Base-by-base conservation (phyloP, 257 asterid genomes). In the Solanum medicagineum region DNA sequence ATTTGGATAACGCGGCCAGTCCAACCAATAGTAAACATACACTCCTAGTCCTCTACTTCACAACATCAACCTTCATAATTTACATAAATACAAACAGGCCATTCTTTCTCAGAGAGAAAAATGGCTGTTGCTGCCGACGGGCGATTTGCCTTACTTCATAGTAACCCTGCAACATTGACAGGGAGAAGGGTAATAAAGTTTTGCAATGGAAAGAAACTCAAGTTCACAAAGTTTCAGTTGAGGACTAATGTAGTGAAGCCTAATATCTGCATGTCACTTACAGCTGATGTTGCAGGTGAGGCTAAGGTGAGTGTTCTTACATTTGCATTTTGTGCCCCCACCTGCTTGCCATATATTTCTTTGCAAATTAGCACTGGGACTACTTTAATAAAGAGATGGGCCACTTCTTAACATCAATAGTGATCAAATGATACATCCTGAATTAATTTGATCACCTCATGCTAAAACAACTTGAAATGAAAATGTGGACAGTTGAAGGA, bases 261-360 rank as follows among this genome's bases (percentile, higher is more conserved):
- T 32, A 87, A 77, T 57, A 87, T 94, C 80, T 85, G 88, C 90
- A 96, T 91, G 93, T 85, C 97, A 83, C 87, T 94, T 59, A 89
- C 93, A 83, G 86, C 95, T 87, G 94, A 91, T 87, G 63, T 90
- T 84, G 92, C 93, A 89, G 95, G 92, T 87, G 95, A 92, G 96
- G 84, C 87, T 56, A 94, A 94, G 99, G 99, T 96, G 92, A 93
- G 97, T 77, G 1, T 53, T 51, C 83, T 26, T 26, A 51, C 6
- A 15, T 51, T 69, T 69, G 29, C 32, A 60, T 60, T n/a, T 60
- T 9, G 42, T 36, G 7, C 14, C n/a, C 45, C 22, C 79, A 69
- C 53, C 79, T 4, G 19, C 87, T 60, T 86, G 84, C 66, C 65
- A 7, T 83, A 14, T 56, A 44, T 5, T 24, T 54, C n/a, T 47